Evolutionary conservation across 2,329 filamentous ascomycete genomes (phyloP).

Genomic region (Byssochlamys sp.): DNA sequence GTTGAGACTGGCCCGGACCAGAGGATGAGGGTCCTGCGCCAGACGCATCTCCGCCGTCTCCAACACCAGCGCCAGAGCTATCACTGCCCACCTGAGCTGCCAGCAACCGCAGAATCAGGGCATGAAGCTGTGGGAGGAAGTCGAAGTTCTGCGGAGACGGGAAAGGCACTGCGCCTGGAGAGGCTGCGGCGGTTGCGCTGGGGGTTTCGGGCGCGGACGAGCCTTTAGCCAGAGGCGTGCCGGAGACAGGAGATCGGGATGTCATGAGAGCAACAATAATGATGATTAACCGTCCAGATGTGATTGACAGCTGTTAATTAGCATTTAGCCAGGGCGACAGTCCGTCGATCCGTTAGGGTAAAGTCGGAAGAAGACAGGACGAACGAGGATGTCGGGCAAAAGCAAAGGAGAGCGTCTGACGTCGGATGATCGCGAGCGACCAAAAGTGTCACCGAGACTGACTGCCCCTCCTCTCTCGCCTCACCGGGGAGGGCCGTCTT

Average conservation of each 20-base stretch:
- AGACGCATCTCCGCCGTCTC: slow-evolving; percentile 16
- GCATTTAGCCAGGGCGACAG: neutral
- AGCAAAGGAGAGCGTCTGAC: slow-evolving; percentile 16
- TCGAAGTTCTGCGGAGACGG: slow-evolving; percentile 78
- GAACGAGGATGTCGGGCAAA: slow-evolving; percentile 8
- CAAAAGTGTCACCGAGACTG: slow-evolving; percentile 26
- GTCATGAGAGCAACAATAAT: slow-evolving; percentile 18
- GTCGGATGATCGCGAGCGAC: slow-evolving; percentile 17
- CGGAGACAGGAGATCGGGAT: slow-evolving; percentile 21
- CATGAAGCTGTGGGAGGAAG: slow-evolving; percentile 69
- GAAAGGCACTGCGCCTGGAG: slow-evolving; percentile 44
- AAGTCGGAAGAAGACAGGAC: slow-evolving; percentile 19
- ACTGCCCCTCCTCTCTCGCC: slow-evolving; percentile 22
- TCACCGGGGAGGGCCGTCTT: slow-evolving; percentile 11
- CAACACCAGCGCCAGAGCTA: slow-evolving; percentile 12
- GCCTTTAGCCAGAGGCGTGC: slow-evolving; percentile 36
- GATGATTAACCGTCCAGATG: slow-evolving; percentile 10
- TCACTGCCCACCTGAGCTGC: slow-evolving; percentile 3
- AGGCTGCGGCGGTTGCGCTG: slow-evolving; percentile 22
- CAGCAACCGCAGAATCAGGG: slow-evolving; percentile 66
- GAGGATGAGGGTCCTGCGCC: slow-evolving; percentile 9
- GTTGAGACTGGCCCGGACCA: slow-evolving; percentile 9
- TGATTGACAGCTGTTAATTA: neutral
- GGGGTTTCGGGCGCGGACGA: slow-evolving; percentile 27
- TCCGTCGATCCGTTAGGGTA: slow-evolving; percentile 17